Conservation (phyloP, 2,329 filamentous ascomycete genomes). For the Apiospora arundinis region DNA sequence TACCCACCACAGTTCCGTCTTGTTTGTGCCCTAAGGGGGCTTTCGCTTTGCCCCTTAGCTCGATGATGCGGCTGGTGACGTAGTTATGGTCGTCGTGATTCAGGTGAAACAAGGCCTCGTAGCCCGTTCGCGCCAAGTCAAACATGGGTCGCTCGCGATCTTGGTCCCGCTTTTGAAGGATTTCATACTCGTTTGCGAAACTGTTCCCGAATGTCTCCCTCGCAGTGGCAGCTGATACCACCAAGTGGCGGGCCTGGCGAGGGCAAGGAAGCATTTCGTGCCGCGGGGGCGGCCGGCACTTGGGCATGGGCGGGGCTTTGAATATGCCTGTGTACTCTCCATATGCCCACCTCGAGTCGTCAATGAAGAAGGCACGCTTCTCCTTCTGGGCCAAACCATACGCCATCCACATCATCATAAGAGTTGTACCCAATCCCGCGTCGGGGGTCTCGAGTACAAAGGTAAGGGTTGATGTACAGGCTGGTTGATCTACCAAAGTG, state of each 20-base stretch:
- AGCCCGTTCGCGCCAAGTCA: slow-evolving; percentile 71
- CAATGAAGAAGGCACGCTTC: slow-evolving; percentile 79
- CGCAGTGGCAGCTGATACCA: slow-evolving; percentile 74
- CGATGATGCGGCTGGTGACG: slow-evolving; percentile 62
- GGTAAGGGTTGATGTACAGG: slow-evolving; percentile 76
- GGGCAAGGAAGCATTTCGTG: slow-evolving; percentile 83
- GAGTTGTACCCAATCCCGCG: slow-evolving; percentile 76
- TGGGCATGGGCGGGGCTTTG: slow-evolving; percentile 65
- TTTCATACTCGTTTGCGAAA: slow-evolving; percentile 60
- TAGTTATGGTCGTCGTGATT: slow-evolving; percentile 70
- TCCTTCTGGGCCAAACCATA: slow-evolving; percentile 81
- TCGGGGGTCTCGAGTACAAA: slow-evolving; percentile 78
- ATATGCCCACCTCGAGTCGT: slow-evolving; percentile 85
- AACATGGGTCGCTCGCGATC: slow-evolving; percentile 67
- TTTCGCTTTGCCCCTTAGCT: slow-evolving; percentile 57
- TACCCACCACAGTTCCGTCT: slow-evolving; percentile 65
- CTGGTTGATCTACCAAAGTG: slow-evolving; percentile 52
- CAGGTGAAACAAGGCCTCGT: slow-evolving; percentile 76
- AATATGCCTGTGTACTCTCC: slow-evolving; percentile 79
- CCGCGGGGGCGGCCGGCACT: slow-evolving; percentile 74
- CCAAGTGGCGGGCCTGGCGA: slow-evolving; percentile 74
- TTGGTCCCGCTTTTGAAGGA: slow-evolving; percentile 55
- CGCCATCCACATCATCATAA: slow-evolving; percentile 84
- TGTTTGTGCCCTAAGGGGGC: slow-evolving; percentile 50
- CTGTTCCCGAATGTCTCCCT: slow-evolving; percentile 66